Base-by-base conservation (phyloP, 2,329 filamentous ascomycete genomes). In the Scedosporium apiospermum region DNA sequence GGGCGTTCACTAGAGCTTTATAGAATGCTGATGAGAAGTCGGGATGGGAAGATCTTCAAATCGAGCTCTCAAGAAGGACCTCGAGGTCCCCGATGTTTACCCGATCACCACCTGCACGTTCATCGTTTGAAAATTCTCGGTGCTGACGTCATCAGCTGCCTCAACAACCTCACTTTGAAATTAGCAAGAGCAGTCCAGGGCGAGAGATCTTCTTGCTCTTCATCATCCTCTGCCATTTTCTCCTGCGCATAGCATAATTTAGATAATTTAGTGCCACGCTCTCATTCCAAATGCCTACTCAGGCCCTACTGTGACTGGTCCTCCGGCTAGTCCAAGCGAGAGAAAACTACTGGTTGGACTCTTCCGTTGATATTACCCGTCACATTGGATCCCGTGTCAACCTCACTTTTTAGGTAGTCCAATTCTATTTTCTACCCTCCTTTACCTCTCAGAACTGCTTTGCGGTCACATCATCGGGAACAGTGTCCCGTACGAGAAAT, bases 321-420 rank as follows among this genome's bases (percentile, higher is more conserved):
- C 18, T 6, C 18, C 23, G 51, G 51, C 51, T 55, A 3, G n/a
- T 16, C 23, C 21, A 55, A 23, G 23, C 18, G 18, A 23, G 18
- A 55, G 51, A 26, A 55, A 55, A 55, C 51, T 21, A 55, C 51
- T 55, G 18, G 51, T 16, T 55, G 23, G 21, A 21, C 23, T 55
- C 23, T 55, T 26, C 51, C 51, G 21, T 26, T n/a, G 18, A 55
- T 55, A 55, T 55, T 55, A 55, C 18, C 51, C 51, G 23, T 55
- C 51, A 23, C 51, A 27, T 26, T 21, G 12, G 23, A 49, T 55
- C 18, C 51, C 51, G 51, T 55, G 51, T 55, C 23, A 27, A 57
- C 42, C 57, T 64, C 21, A 58, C 58, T 14, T 61, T 63, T 34
- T 61, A 44, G 58, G 62, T 61, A 1, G 63, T 60, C 6, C 49